Base-by-base conservation (phyloP, 1,139 yeast genomes). In the Magnusiomyces suaveolens region DNA sequence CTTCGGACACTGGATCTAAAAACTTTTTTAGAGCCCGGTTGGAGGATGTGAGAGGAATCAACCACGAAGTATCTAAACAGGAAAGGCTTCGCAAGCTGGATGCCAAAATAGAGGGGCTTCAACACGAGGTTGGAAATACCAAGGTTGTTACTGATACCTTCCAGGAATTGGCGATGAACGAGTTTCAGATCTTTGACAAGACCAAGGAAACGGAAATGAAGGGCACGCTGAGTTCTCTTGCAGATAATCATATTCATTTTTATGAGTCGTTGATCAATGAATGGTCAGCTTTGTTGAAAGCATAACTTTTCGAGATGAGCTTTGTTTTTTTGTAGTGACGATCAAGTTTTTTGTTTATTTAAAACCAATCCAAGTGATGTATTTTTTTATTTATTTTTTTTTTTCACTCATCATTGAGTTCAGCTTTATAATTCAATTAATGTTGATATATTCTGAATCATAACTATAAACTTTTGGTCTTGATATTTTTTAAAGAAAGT, bases 201-300 rank as follows among this genome's bases (percentile, higher is more conserved):
- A 85, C 87, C 62, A 90, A 89, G 68, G 80, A 87, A 46, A 73
- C 76, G 43, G 97, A 92, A 69, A 75, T 92, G 68, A 84, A 84
- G 65, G 75, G 75, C 43, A 79, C 94, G 1, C 75, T 92, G 72
- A 72, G 81, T 24, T 78, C 80, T 8, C 73, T 90, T 54, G 87
- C 95, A 54, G 86, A 85, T 60, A 80, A 81, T 60, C 87, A 92
- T 69, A 82, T 87, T 56, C 76, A 77, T 43, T 89, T 87, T 64
- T 92, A 87, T 69, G 77, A 79, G 38, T 52, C 51, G 25, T 25
- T 56, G 8, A 52, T 56, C 32, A 36, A 43, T 8, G 54, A 56
- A 25, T 56, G 58, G 58, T 24, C 46, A 12, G 36, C 49, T 8
- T 26, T 39, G 20, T 25, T 48, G 43, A 41, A 41, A 21, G 14